Base-by-base conservation (phyloP, 441 rosid species). In the Theobroma grandiflorum region DNA sequence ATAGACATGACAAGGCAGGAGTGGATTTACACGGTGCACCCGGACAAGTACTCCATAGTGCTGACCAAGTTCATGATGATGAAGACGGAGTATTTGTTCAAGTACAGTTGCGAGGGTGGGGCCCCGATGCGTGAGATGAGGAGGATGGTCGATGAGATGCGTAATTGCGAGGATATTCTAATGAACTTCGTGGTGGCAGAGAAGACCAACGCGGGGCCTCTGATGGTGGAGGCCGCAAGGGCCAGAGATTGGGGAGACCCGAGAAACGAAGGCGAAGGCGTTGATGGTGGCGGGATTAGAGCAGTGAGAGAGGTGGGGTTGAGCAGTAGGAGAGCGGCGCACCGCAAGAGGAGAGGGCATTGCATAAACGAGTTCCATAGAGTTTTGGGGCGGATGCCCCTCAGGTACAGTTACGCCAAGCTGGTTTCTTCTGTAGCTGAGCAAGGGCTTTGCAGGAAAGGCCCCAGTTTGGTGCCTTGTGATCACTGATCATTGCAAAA, bases 11-110 rank as follows among this genome's bases (percentile, higher is more conserved):
- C 55, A 7, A 79, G 86, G 7, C 90, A 82, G 82, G 91, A 86
- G 73, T 96, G 98, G 99, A 94, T 96, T 16, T 96, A 94, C 80
- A 96, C 98, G 22, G 94, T 96, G 78, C 97, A 92, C 59, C 94
- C 92, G 0, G 87, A 91, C n/a, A 91, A 81, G 83, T 96, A 90
- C 83, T 96, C 98, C 0, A 91, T 96, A 4, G 86, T 92, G 45
- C 88, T 96, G 15, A 94, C 99, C 0, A 94, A 94, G 87, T 90
- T 94, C 81, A 92, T 96, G 99, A 82, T 96, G 73, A 64, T 96
- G 86, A 90, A 88, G 81, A 86, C 76, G 26, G 88, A 87, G 67
- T 92, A 94, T 70, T 64, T 96, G 22, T 88, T 78, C 9, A 85
- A 87, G 65, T 96, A 94, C 80, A 92, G 93, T 82, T 96, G 98